Percentiles rank a stretch among this genome's conserved stretches.
These are phyloP conservation scores for Russula olivacea DNA, from an alignment of 768 basidiomycete species.

Conservation along the genomic window DNA sequence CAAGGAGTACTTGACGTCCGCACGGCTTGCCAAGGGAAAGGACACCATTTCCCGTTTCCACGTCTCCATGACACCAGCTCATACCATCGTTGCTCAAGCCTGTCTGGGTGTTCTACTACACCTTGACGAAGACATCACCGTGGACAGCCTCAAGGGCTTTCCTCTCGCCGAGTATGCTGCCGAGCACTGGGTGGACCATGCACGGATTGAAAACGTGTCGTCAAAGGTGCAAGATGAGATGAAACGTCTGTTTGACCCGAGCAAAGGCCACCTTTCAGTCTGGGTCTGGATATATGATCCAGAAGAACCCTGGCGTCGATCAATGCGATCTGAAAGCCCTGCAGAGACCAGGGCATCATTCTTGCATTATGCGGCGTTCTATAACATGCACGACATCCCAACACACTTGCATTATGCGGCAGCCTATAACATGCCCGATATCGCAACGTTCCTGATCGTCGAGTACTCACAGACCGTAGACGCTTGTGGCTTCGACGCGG, in stretches of 20 bases:
- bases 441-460: neutral
- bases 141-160: neutral
- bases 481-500: neutral
- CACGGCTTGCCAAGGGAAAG: neutral
- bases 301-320: neutral
- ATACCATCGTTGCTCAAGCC: neutral
- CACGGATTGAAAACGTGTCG: neutral
- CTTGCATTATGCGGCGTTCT: neutral
- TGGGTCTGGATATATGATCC: too few species aligned
- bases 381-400: neutral
- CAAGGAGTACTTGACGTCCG: neutral
- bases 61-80: neutral
- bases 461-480: neutral
- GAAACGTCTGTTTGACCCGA: too few species aligned
- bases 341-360: neutral
- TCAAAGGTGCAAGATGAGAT: too few species aligned
- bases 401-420: neutral
- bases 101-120: neutral
- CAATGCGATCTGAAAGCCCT: neutral
- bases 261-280: too few species aligned
- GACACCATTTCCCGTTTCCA: neutral
- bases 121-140: neutral
- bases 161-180: neutral
- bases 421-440: neutral
- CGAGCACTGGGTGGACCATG: neutral